These are phyloP conservation scores for Onygena corvina DNA, from an alignment of 2,329 filamentous ascomycete species.

Conservation along the genomic window DNA sequence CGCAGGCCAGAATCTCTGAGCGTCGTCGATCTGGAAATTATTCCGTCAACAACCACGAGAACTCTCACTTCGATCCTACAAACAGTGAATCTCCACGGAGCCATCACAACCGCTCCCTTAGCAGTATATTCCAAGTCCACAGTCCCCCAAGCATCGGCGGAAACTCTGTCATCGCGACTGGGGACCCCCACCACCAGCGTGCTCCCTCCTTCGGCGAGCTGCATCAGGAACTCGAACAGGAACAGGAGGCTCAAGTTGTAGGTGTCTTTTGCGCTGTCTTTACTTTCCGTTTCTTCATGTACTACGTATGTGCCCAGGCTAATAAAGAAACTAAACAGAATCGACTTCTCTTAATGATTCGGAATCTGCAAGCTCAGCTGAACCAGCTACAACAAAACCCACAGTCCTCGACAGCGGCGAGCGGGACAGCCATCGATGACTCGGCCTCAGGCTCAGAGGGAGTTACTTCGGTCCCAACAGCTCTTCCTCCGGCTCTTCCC, in stretches of 20 bases:
- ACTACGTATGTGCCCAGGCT: conserved; percentile 10
- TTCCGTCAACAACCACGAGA: conserved; percentile 31
- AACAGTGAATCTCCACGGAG: conserved; percentile 27
- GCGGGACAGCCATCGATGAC: conserved; percentile 31
- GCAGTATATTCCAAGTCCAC: conserved; percentile 30
- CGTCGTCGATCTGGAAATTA: conserved; percentile 34
- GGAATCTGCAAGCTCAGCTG: conserved; percentile 37
- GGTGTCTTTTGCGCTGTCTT: conserved; percentile 13
- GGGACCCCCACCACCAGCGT: conserved; percentile 38
- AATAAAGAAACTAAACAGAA: too few species aligned
- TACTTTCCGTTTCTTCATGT: not conserved
- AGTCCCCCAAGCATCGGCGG: conserved; percentile 35
- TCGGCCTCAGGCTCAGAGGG: conserved; percentile 34
- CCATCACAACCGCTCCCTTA: conserved; percentile 28
- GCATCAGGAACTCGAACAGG: conserved; percentile 41
- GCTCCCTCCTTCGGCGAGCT: conserved; percentile 39
- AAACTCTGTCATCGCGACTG: conserved; percentile 32
- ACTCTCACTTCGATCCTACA: conserved; percentile 23
- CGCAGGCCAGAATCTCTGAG: conserved; percentile 24
- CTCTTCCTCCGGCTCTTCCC: conserved; percentile 18
- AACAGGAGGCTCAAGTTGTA: conserved; percentile 42
- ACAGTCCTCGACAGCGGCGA: conserved; percentile 24
- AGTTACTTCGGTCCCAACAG: conserved; percentile 28
- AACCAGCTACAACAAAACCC: conserved; percentile 27
- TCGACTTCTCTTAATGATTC: conserved; percentile 40